Percentiles rank a stretch among this genome's conserved stretches.
These are phyloP conservation scores for Cytospora chrysosperma DNA, from an alignment of 2,329 filamentous ascomycete genomes.

Conservation along the genomic window DNA sequence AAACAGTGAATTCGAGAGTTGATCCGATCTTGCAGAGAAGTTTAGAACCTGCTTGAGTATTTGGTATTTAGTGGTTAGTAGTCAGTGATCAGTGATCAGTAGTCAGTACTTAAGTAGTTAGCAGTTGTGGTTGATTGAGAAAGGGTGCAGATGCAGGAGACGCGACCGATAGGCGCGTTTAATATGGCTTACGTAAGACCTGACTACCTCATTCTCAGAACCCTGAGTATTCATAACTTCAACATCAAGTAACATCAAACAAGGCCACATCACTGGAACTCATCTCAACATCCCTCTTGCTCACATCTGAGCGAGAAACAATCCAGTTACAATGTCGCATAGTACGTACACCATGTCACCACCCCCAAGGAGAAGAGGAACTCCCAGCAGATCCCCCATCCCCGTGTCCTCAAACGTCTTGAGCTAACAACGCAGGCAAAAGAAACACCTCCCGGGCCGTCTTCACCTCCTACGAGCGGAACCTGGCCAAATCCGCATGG, in stretches of 20 bases:
- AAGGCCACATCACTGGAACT: background rate
- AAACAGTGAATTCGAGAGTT: background rate
- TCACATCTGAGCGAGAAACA: background rate
- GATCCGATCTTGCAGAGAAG: background rate
- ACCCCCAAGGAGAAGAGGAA: background rate
- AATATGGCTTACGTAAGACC: background rate
- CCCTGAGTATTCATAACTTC: too few relatives aligned
- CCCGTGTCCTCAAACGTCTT: background rate
- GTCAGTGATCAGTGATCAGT: too few relatives aligned
- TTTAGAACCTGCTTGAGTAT: too few relatives aligned
- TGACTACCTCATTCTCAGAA: background rate
- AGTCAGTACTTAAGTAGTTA: background rate
- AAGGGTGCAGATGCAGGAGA: background rate
- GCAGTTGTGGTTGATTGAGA: background rate
- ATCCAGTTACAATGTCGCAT: slow-evolving; percentile 39
- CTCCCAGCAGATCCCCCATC: background rate
- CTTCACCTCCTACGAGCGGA: slow-evolving; percentile 90
- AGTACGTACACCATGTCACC: slow-evolving; percentile 41
- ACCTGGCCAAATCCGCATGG: slow-evolving; percentile 79
- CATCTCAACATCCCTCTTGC: background rate
- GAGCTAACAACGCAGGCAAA: slow-evolving; percentile 55
- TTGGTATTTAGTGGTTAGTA: too few relatives aligned
- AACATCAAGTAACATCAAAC: too few relatives aligned
- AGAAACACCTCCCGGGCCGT: slow-evolving; percentile 89
- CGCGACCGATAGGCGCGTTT: background rate